Base-by-base conservation (phyloP, 176 grass and related monocot genomes). In the Cenchrus americanus region DNA sequence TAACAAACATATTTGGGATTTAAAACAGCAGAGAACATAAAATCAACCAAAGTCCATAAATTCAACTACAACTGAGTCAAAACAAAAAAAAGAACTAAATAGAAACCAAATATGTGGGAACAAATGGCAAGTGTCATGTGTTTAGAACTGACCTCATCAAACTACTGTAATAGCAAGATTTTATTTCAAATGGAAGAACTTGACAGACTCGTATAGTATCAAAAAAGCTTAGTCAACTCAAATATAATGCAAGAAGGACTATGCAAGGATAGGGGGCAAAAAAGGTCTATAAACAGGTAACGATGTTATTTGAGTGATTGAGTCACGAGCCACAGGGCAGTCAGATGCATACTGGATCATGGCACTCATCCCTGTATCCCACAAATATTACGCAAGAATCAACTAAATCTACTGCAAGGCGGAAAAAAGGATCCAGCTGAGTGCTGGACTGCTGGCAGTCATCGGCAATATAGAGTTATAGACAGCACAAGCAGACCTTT, bases 1-100 rank as follows among this genome's bases (percentile, higher is more conserved):
- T 21, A 70, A n/a, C 14, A 0, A 74, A 80, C 13, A 10, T 21
- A 75, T 15, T 13, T 66, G 7, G 1, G 23, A 66, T 77, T 13
- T n/a, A 58, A 68, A 52, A 85, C 15, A 75, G n/a, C 19, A 76
- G 18, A 75, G 14, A 15, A n/a, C 51, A 80, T 30, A 69, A 27
- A 61, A 60, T n/a, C 34, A 2, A 37, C 43, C 53, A 75, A 49
- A 10, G 21, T 27, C 22, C 43, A 70, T 7, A 71, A 77, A 62
- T 60, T 77, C 57, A 82, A 37, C 37, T 81, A 34, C 51, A 26
- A 26, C 6, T n/a, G 62, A 77, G 47, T 13, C 14, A 53, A 70
- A 69, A 52, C 27, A 4, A 69, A 30, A 30, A 30, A 30, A 30
- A 47, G 66, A 71, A 46, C 30, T 60, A 75, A 58, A 19, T 50